Evolutionary conservation across 441 rosid species (phyloP).

Genomic region (Arabidopsis lyrata): DNA sequence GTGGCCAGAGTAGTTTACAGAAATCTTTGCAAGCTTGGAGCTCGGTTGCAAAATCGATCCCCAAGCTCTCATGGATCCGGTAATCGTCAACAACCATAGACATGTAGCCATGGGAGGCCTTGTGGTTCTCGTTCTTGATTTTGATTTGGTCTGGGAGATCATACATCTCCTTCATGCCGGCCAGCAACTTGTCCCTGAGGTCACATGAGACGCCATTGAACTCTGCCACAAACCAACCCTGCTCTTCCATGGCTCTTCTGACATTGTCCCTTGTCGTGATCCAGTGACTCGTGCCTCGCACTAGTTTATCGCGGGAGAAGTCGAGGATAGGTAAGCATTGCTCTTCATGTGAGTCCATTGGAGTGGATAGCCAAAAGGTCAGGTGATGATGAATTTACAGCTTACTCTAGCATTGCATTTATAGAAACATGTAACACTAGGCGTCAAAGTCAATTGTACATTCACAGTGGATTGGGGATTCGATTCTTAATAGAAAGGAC

Average conservation of each 20-base stretch:
- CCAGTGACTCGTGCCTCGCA: slow-evolving; percentile 54
- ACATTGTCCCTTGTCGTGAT: slow-evolving; percentile 39
- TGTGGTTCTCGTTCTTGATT: slow-evolving; percentile 47
- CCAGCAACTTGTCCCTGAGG: slow-evolving; percentile 44
- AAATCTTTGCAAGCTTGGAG: slow-evolving; percentile 45
- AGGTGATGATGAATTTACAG: background rate
- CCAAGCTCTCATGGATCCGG: slow-evolving; percentile 57
- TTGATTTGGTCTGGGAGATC: slow-evolving; percentile 51
- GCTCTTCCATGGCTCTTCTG: slow-evolving; percentile 54
- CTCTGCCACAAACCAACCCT: slow-evolving; percentile 58
- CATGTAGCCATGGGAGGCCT: slow-evolving; percentile 58
- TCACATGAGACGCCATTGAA: slow-evolving; percentile 46
- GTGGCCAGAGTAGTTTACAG: slow-evolving; percentile 57
- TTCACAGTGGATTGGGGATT: background rate
- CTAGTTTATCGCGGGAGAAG: slow-evolving; percentile 42
- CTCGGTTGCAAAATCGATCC: slow-evolving; percentile 49
- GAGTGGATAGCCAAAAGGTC: background rate
- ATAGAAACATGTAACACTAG: background rate
- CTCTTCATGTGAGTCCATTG: slow-evolving; percentile 43
- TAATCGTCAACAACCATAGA: slow-evolving; percentile 44
- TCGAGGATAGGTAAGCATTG: slow-evolving; percentile 49
- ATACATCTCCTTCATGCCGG: slow-evolving; percentile 46
- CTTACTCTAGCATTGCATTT: background rate
- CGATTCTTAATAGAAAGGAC: slow-evolving; percentile 31
- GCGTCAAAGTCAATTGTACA: background rate